These are phyloP conservation scores for bread wheat (Triticum aestivum) DNA, from an alignment of 176 grass and related monocot species.

Conservation along the genomic window IWGSC_CS_RefSeq_v2.1 NC_057797.1:771917518-771918017, in stretches of 20 bases:
- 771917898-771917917: constrained; percentile 14
- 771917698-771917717: background rate
- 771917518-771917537: background rate
- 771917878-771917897: background rate
- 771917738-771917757: background rate
- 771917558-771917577: background rate
- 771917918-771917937: background rate
- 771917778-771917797: too few species aligned
- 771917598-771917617: background rate
- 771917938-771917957: background rate
- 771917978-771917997: constrained; percentile 42
- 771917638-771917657: constrained; percentile 24
- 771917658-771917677: constrained; percentile 1
- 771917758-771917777: too few species aligned
- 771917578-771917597: background rate
- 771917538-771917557: background rate
- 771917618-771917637: background rate
- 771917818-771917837: background rate
- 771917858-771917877: background rate
- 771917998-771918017: constrained; percentile 70
- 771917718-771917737: background rate
- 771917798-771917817: too few species aligned
- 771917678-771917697: constrained; percentile 7
- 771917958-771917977: background rate
- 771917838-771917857: background rate